phyloP scores from a whole-genome alignment of 164 flowering plant species.

The Stephania yunnanensis region DNA sequence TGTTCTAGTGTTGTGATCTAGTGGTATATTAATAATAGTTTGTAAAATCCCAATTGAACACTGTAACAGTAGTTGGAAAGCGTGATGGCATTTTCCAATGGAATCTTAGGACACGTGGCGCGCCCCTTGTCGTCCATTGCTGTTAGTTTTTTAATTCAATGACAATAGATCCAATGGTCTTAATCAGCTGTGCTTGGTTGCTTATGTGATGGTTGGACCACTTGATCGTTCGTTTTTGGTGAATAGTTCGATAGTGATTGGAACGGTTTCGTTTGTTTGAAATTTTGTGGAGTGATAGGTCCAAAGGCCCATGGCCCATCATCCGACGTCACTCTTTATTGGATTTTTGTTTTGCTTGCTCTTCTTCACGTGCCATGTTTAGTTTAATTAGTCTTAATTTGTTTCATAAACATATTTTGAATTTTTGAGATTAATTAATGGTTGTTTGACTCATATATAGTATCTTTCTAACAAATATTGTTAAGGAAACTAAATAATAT shows the following conservation, averaged over 20 bases:
- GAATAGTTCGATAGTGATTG: neutral
- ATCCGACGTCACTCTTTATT: no score
- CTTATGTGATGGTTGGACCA: no score
- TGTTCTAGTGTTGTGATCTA: neutral
- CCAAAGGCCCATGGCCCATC: no score
- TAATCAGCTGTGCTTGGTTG: neutral
- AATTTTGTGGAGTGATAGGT: neutral
- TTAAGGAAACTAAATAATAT: no score
- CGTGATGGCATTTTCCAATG: neutral
- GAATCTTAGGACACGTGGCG: neutral
- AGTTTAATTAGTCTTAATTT: no score
- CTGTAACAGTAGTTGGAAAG: neutral
- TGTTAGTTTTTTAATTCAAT: neutral
- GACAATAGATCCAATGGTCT: neutral
- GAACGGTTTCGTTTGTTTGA: neutral
- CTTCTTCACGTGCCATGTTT: no score
- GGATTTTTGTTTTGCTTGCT: no score
- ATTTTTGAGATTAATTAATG: no score
- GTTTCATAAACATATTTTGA: no score
- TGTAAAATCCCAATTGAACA: neutral
- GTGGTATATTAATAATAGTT: neutral
- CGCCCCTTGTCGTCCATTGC: neutral
- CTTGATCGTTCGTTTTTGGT: no score
- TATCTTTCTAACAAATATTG: no score
- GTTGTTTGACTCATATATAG: no score